phyloP scores from a whole-genome alignment of 345 rosid genomes.

The Geranium rotundifolium region DNA sequence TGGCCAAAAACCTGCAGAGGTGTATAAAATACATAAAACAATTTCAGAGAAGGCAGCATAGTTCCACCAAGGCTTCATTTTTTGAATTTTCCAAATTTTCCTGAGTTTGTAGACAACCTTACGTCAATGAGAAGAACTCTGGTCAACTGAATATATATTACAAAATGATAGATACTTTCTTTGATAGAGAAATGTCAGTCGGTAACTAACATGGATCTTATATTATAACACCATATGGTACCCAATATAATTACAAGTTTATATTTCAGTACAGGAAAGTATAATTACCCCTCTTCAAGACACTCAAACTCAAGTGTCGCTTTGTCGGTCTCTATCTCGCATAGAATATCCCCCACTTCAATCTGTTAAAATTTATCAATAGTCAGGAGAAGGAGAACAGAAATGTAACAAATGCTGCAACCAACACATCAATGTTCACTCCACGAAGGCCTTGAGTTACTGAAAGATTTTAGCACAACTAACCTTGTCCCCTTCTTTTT shows the following conservation, averaged over 20 bases:
- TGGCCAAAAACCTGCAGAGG: conserved; percentile 71
- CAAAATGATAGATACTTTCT: no score
- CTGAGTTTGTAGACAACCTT: no score
- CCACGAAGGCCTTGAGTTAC: not conserved
- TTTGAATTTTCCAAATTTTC: no score
- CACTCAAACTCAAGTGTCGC: conserved; percentile 89
- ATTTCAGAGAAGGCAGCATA: no score
- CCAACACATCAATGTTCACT: not conserved
- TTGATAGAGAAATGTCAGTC: no score
- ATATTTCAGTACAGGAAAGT: conserved; percentile 11
- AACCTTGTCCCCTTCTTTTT: conserved; percentile 98
- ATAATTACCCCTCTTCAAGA: conserved; percentile 87
- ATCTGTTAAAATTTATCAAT: conserved; percentile 44
- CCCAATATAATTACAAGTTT: no score
- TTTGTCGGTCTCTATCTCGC: conserved; percentile 97
- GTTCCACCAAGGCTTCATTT: no score
- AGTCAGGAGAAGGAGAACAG: conserved; percentile 9
- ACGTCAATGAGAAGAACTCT: no score
- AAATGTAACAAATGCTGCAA: not conserved
- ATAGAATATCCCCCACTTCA: conserved; percentile 83
- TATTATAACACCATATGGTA: no score
- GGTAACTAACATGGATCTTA: no score
- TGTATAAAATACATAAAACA: not conserved
- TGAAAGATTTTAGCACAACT: conserved; percentile 8
- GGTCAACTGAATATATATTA: no score